Evolutionary conservation across 257 asterid genomes (phyloP), one percentile per base, ranked within the genome.

Genomic region (Ophiorrhiza pumila): DNA sequence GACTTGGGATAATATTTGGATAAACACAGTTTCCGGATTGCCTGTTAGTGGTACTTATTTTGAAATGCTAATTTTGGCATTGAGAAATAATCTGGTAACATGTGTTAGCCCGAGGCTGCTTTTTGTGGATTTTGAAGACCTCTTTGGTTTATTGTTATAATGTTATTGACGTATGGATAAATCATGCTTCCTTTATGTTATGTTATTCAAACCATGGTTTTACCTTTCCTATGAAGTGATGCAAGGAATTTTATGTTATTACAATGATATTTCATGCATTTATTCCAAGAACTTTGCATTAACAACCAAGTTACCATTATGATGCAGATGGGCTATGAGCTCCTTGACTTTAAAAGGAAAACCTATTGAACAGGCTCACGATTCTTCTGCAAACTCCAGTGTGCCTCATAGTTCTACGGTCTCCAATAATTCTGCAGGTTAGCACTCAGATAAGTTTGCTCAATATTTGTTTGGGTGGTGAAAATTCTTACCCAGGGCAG

Each of bases 281-380:
- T 65, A 35, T 56, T 61, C 43, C 57, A 20, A 71, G 68, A 69
- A 27, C 56, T 59, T 59, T 46, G 41, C 53, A 74, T 66, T 42
- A 56, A 75, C 71, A 29, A 60, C 71, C 47, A 29, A 46, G 67
- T 46, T 46, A 49, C 22, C 66, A 42, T 68, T 69, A 53, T 85
- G 74, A 66, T 89, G 85, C 95, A 95, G 99, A 83, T 95, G 99
- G 99, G 99, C 97, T 42, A 95, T 95, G 98, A 95, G 99, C 84
- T 95, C 98, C 23, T 90, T 95, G 90, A 88, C 96, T 42, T 71
- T 84, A 60, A 95, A 89, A 87, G 96, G 97, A 77, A 95, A 95
- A 89, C 82, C 95, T 82, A 82, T 87, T 47, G 98, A 95, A 74
- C 97, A 81, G 75, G 79, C 74, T 80, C 78, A 82, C 31, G 68